These are phyloP conservation scores for Debaryomyces hansenii DNA, from an alignment of 805 yeast species.

Conservation along the genomic window DNA sequence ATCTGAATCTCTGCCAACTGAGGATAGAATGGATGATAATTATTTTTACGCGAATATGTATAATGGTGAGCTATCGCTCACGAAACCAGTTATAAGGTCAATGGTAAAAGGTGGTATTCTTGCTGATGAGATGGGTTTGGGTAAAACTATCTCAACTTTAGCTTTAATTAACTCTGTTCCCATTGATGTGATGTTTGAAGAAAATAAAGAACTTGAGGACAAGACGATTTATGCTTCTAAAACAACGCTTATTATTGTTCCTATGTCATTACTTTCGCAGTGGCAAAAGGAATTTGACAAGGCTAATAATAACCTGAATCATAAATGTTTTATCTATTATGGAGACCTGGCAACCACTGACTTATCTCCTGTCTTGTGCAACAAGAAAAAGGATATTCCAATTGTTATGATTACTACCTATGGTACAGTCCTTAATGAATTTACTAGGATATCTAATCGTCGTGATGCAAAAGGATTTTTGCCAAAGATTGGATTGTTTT, in stretches of 20 bases:
- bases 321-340: conserved; percentile 65
- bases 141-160: conserved; percentile 84
- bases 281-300: conserved; percentile 82
- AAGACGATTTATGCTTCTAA: conserved; percentile 54
- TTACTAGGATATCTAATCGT: conserved; percentile 44
- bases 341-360: conserved; percentile 62
- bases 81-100: conserved; percentile 63
- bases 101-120: conserved; percentile 78
- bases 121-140: conserved; percentile 97
- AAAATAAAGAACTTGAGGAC: conserved; percentile 10
- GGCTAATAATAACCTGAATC: conserved; percentile 47
- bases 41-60: conserved; percentile 75
- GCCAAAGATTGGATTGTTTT: conserved; percentile 56
- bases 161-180: conserved; percentile 71
- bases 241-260: conserved; percentile 80
- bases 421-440: conserved; percentile 82
- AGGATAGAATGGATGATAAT: conserved; percentile 3
- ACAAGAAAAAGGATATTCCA: conserved; percentile 48
- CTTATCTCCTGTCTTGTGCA: conserved; percentile 46
- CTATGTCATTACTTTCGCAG: conserved; percentile 88
- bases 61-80: conserved; percentile 73
- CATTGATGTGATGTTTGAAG: conserved; percentile 38
- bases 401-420: conserved; percentile 79
- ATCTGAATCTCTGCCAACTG: not conserved
- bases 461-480: conserved; percentile 22